Evolutionary conservation across 129 eudicot genomes (phyloP), one percentile per base, ranked within the genome.

Genomic region (Tagetes patula): DNA sequence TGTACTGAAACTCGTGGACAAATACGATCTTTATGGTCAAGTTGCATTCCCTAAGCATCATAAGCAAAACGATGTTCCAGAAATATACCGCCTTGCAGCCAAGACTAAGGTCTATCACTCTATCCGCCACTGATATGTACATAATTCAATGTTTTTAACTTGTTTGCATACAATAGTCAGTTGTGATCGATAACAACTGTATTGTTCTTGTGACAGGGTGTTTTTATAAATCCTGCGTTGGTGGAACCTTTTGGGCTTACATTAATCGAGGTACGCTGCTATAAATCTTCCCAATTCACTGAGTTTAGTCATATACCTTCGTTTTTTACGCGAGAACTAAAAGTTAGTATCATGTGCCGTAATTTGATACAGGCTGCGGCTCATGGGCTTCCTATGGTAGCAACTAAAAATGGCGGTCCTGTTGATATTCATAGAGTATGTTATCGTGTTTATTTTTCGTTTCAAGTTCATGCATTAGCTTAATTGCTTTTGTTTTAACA

Each of bases 211-310:
- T 79, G 77, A 71, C 84, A 92, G 97, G 97, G 97, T 43, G 97
- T 92, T 46, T 92, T 92, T 75, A 83, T 92, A 81, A 92, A 92
- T 82, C 96, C 97, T 62, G 97, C 97, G 69, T 75, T 92, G 69
- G 86, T 92, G 14, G 97, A 92, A 82, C 97, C 97, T 48, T 92
- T 92, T 73, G 97, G 97, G 73, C 97, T 92, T 46, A 92, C 97
- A 5, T 67, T 92, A 77, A 89, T 92, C 49, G 97, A 92, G 97
- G 97, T 91, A 65, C n/a, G 82, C 81, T 67, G 14, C 54, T 64
- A 31, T 72, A 36, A 37, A 34, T 56, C 67, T 49, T 50, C 6
- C 9, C 3, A 2, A 1, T 59, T 79, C 8, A 8, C 42, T 4
- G 31, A 59, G 33, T 31, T 45, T 8, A 20, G 27, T 20, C 27